These are phyloP conservation scores for Castanospermum australe DNA, from an alignment of 306 rosid genomes.

Conservation along the genomic window DNA sequence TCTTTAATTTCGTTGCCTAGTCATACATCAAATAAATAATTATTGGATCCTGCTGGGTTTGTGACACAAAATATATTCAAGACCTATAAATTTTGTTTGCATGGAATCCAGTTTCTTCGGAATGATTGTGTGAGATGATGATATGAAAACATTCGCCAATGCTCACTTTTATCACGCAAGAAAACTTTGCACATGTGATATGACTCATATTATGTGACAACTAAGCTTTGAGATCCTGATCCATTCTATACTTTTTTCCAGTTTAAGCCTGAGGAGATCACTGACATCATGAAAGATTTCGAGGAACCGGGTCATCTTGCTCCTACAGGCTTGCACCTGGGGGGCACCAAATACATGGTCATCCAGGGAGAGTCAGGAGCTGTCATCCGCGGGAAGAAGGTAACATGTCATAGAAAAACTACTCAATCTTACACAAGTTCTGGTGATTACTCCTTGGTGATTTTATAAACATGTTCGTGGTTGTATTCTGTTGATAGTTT, in stretches of 20 bases:
- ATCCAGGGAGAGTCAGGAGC: constrained; percentile 96
- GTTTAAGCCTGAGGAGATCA: constrained; percentile 62
- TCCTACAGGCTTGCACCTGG: constrained; percentile 85
- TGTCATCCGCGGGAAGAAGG: constrained; percentile 96
- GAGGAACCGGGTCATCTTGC: constrained; percentile 96
- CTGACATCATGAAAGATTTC: constrained; percentile 74
- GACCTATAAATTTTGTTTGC: neutral
- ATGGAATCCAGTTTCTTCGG: neutral
- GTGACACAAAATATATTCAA: neutral
- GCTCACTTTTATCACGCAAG: neutral
- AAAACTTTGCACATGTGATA: neutral
- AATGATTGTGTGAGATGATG: neutral
- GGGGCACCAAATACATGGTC: constrained; percentile 84
- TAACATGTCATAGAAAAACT: neutral
- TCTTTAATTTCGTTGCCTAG: neutral
- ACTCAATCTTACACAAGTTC: neutral
- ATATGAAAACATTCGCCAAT: neutral
- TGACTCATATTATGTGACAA: neutral
- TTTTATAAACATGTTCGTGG: neutral
- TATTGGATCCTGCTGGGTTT: neutral
- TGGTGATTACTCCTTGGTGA: neutral
- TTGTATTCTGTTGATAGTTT: neutral
- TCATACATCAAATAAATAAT: neutral
- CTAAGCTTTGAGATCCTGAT: neutral
- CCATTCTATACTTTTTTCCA: constrained; percentile 15